A percentile compares a stretch with the other conserved stretches of the same genome.
Conservation (phyloP, 2,329 filamentous ascomycete genomes). For the Penicillium brasilianum region DNA sequence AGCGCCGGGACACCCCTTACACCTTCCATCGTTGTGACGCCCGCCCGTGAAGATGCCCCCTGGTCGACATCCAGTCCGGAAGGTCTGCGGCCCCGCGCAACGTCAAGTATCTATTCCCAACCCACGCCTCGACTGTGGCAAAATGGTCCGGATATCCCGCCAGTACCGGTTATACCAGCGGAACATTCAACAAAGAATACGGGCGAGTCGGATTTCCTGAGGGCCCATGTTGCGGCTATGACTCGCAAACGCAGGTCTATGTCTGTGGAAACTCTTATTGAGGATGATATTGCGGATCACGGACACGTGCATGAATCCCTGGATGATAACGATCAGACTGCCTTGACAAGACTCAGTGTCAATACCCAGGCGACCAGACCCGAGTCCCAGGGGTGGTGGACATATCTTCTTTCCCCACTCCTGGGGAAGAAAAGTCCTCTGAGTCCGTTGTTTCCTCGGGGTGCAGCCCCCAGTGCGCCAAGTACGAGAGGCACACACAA, state of each 20-base stretch:
- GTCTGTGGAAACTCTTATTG: constrained; percentile 45
- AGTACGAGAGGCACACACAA: constrained; percentile 6
- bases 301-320: neutral
- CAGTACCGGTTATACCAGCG: constrained; percentile 48
- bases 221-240: constrained; percentile 24
- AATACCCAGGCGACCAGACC: constrained; percentile 46
- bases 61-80: constrained; percentile 41
- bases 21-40: constrained; percentile 53
- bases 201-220: constrained; percentile 19
- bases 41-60: constrained; percentile 46
- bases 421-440: constrained; percentile 40
- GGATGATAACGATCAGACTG: constrained; percentile 34
- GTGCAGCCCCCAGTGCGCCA: constrained; percentile 3
- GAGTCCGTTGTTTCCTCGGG: constrained; percentile 30
- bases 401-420: constrained; percentile 52
- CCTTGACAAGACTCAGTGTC: constrained; percentile 40
- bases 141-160: constrained; percentile 40
- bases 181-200: constrained; percentile 32
- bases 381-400: constrained; percentile 58
- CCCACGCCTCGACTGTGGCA: constrained; percentile 39
- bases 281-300: constrained; percentile 37
- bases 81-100: constrained; percentile 36
- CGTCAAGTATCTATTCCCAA: constrained; percentile 53
- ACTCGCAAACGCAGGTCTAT: constrained; percentile 37
- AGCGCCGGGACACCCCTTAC: constrained; percentile 46